These are phyloP conservation scores for Castanea sativa DNA, from an alignment of 306 rosid species.

Conservation along the genomic window DNA sequence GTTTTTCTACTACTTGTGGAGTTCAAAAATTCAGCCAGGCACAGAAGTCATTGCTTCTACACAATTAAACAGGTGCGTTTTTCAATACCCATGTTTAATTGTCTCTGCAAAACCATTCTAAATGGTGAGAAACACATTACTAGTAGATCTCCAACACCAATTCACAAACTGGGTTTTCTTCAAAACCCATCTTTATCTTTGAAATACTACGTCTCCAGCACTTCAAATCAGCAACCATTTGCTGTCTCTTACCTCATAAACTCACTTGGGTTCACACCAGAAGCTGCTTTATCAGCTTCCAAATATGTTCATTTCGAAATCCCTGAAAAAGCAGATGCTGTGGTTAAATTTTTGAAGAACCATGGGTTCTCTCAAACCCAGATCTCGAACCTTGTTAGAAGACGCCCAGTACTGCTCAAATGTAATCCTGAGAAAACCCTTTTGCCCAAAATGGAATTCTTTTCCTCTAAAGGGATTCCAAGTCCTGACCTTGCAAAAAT, in stretches of 20 bases:
- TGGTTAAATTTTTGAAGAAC: constrained; percentile 10
- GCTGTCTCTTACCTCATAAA: constrained; percentile 37
- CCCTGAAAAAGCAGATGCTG: constrained; percentile 29
- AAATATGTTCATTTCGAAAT: constrained; percentile 8
- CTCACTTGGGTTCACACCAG: constrained; percentile 23
- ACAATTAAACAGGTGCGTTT: background rate
- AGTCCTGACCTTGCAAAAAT: constrained; percentile 21
- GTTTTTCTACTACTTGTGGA: no score
- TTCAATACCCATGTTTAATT: constrained; percentile 5
- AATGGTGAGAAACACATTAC: background rate
- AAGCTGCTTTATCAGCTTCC: constrained; percentile 31
- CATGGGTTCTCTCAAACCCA: constrained; percentile 24
- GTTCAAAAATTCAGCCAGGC: no score
- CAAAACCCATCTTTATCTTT: background rate
- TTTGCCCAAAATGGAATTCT: constrained; percentile 38
- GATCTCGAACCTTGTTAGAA: background rate
- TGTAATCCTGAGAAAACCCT: constrained; percentile 11
- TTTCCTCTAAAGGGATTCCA: constrained; percentile 35
- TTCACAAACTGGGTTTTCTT: background rate
- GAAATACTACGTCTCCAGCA: background rate
- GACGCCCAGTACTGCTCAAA: background rate
- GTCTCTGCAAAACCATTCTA: constrained; percentile 1
- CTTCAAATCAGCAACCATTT: constrained; percentile 15
- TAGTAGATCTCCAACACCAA: background rate
- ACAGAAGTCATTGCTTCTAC: no score